Evolutionary conservation across 2,329 filamentous ascomycete genomes (phyloP).

Genomic region (Epichloe elymi): DNA sequence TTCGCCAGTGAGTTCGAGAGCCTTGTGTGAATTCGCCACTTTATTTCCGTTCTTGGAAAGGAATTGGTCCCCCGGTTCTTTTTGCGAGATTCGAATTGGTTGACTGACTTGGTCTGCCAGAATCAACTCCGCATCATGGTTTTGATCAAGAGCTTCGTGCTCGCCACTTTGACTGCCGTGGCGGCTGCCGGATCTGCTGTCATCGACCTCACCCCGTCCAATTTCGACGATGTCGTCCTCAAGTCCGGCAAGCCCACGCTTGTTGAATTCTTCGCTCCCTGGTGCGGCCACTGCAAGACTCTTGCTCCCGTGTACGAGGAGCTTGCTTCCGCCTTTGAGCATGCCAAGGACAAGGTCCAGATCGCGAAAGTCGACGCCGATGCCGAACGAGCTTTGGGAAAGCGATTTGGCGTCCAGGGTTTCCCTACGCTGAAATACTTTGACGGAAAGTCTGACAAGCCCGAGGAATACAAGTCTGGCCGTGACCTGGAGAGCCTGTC

Average conservation of each 20-base stretch:
- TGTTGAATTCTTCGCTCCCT: slow-evolving; percentile 96
- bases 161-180: slow-evolving; percentile 39
- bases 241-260: slow-evolving; percentile 90
- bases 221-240: slow-evolving; percentile 84
- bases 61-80: too few species aligned
- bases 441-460: slow-evolving; percentile 81
- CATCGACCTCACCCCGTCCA: slow-evolving; percentile 74
- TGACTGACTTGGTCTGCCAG: not conserved
- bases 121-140: slow-evolving; percentile 30
- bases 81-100: not conserved
- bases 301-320: slow-evolving; percentile 93
- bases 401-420: slow-evolving; percentile 78
- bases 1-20: not conserved
- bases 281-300: slow-evolving; percentile 99
- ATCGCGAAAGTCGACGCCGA: slow-evolving; percentile 97
- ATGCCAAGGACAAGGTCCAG: slow-evolving; percentile 57
- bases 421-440: slow-evolving; percentile 98
- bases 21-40: not conserved
- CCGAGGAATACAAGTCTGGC: slow-evolving; percentile 73
- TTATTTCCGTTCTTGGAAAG: not conserved
- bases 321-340: slow-evolving; percentile 61
- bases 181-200: slow-evolving; percentile 68
- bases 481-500: slow-evolving; percentile 77
- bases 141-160: slow-evolving; percentile 45
- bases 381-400: slow-evolving; percentile 69